phyloP scores from a whole-genome alignment of 768 basidiomycete genomes.

The Leucocoprinus leucothites region DNA sequence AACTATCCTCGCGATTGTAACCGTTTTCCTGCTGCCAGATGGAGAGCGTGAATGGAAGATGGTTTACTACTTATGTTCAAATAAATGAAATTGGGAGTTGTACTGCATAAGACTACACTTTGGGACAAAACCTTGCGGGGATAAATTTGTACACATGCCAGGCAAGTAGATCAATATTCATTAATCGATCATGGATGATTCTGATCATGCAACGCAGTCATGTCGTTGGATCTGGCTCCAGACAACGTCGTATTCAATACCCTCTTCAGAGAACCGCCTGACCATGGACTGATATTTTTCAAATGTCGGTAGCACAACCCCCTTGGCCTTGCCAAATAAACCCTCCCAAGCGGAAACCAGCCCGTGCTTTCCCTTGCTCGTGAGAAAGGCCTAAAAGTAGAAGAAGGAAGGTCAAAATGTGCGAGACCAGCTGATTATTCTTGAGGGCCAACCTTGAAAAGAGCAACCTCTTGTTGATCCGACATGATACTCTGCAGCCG shows the following conservation, averaged over 20 bases:
- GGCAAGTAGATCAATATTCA: too few species aligned
- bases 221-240: conserved; percentile 20
- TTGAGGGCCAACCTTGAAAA: conserved; percentile 23
- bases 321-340: conserved; percentile 11
- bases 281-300: conserved; percentile 24
- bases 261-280: conserved; percentile 23
- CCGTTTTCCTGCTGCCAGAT: too few species aligned
- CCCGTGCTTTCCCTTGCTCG: conserved; percentile 21
- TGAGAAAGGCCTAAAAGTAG: conserved; percentile 23
- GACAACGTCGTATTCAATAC: conserved; percentile 26
- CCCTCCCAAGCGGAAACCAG: conserved; percentile 25
- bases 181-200: too few species aligned
- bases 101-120: too few species aligned
- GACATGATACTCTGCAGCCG: conserved; percentile 27
- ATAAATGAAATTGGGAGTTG: too few species aligned
- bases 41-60: too few species aligned
- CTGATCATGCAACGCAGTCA: neutral
- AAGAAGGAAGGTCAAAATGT: too few species aligned
- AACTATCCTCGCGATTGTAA: too few species aligned
- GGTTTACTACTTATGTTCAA: too few species aligned
- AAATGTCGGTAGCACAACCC: conserved; percentile 12
- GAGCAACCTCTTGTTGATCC: conserved; percentile 23
- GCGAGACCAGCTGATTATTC: neutral
- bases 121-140: too few species aligned
- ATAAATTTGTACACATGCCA: too few species aligned